Conservation (phyloP, 305 asterid genomes). For the Striga hermonthica region DNA sequence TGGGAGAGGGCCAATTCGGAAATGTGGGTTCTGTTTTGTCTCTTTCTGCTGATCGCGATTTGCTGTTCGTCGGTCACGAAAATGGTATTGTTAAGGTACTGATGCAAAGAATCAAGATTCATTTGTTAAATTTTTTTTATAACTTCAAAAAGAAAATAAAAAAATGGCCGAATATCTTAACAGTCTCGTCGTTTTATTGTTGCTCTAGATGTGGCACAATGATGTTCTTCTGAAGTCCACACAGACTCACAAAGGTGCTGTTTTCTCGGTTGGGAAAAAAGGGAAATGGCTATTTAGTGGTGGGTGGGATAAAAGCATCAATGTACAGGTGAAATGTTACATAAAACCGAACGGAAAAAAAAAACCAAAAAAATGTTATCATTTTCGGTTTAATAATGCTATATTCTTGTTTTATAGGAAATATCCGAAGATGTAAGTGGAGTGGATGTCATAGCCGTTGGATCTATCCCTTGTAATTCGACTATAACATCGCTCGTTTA, state of each 20-base stretch:
- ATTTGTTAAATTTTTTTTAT: no score
- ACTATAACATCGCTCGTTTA: constrained; percentile 53
- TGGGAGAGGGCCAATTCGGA: constrained; percentile 56
- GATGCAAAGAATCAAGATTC: no score
- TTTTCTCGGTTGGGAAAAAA: constrained; percentile 54
- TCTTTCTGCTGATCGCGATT: constrained; percentile 51
- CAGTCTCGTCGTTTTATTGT: neutral
- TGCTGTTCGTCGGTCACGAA: constrained; percentile 67
- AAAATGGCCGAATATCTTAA: no score
- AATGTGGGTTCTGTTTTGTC: constrained; percentile 48
- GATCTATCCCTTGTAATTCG: constrained; percentile 60
- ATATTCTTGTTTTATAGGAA: constrained; percentile 43
- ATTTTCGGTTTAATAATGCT: neutral
- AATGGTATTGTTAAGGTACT: constrained; percentile 57
- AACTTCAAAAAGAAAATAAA: no score
- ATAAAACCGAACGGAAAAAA: neutral
- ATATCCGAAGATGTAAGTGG: constrained; percentile 44
- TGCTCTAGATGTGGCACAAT: constrained; percentile 63
- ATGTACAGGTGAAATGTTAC: constrained; percentile 47
- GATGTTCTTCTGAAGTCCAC: constrained; percentile 50
- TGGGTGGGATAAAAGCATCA: constrained; percentile 74
- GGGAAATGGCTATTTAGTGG: constrained; percentile 76
- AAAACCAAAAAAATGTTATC: no score
- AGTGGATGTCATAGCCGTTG: constrained; percentile 40
- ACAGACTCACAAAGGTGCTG: constrained; percentile 57